Evolutionary conservation across 2,329 filamentous ascomycete species (phyloP), one percentile per base, ranked within the genome.

Genomic region (Fusarium bactridioides): DNA sequence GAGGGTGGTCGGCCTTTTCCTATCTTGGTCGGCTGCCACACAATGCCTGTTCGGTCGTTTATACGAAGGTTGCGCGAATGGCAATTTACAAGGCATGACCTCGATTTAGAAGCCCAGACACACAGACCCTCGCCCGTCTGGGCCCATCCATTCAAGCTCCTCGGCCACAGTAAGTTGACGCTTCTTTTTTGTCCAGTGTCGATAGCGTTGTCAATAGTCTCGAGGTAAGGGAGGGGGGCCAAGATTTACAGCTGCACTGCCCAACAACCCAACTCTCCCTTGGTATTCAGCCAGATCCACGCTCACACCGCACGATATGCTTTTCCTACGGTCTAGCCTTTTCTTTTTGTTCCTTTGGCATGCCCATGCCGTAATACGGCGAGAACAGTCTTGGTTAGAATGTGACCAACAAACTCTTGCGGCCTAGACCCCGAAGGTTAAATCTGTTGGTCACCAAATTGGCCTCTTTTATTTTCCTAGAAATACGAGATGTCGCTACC

Each of bases 71-170:
- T 69, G 13, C 65, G 65, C 44, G 64, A 21, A 38, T 25, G 62
- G 31, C 64, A 69, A 69, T 69, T 33, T 69, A 35, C 64, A 23
- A 57, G 66, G 33, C 4, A 29, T 18, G 55, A 68, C 19, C 64
- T 69, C 58, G 64, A 69, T 64, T 57, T 69, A 69, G 66, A 69
- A 69, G 64, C 66, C 7, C 64, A 67, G 31, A 40, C 55, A 54
- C 55, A 44, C 37, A 67, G 55, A 44, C 64, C 65, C 25, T 55
- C 41, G 10, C 40, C 29, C 10, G 7, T 44, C 23, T 67, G 63
- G 64, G 37, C 33, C 12, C 63, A 67, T 33, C 64, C 64, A 43
- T 33, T 67, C 55, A 67, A 55, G 55, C 56, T 67, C 18, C 37
- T 67, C 9, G 47, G 64, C 25, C 48, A 67, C 9, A 62, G 65